Evolutionary conservation across 495 filamentous ascomycete species (phyloP).

Genomic region (Articulospora tetracladia): DNA sequence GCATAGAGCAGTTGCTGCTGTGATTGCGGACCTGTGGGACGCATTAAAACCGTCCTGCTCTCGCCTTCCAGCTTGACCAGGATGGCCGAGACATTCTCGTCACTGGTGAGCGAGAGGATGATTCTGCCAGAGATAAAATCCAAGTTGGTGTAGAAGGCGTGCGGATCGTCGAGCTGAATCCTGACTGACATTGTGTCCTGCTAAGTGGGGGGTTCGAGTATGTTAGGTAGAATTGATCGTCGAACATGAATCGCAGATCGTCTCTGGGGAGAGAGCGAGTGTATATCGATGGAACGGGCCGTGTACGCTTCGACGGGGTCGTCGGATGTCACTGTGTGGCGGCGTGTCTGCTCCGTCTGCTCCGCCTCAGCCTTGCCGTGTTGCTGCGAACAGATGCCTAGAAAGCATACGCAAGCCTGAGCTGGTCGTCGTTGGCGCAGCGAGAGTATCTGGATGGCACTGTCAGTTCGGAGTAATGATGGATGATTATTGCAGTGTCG

Average conservation of each 20-base stretch:
- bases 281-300: background rate
- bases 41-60: slow-evolving; percentile 56
- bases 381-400: background rate
- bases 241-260: too few relatives aligned
- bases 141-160: slow-evolving; percentile 82
- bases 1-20: slow-evolving; percentile 10
- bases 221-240: too few relatives aligned
- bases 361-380: background rate
- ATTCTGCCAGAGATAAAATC: slow-evolving; percentile 70
- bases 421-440: background rate
- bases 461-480: background rate
- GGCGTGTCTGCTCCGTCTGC: background rate
- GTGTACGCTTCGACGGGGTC: too few relatives aligned
- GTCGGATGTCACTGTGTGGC: background rate
- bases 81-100: slow-evolving; percentile 69
- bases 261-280: background rate
- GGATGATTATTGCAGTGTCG: too few relatives aligned
- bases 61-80: slow-evolving; percentile 95
- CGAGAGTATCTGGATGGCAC: background rate
- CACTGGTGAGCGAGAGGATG: slow-evolving; percentile 56
- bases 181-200: slow-evolving; percentile 64
- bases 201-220: background rate
- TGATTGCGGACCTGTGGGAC: slow-evolving; percentile 17
- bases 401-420: background rate
- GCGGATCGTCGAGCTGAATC: slow-evolving; percentile 70